Conservation (phyloP, 2,329 filamentous ascomycete genomes). For the Hypoxylon sp. region DNA sequence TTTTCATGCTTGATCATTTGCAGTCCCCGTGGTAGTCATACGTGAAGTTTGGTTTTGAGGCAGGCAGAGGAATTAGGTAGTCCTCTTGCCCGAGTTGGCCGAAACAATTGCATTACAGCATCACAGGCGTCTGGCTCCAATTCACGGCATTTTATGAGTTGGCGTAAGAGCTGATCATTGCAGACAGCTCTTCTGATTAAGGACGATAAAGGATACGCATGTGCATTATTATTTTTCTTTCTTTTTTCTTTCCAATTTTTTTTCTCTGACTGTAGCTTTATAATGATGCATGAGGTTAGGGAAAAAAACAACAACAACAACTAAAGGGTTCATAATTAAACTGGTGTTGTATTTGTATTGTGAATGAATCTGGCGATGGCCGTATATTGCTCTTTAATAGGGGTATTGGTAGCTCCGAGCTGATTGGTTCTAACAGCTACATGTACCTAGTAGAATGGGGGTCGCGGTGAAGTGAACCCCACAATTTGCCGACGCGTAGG, state of each 20-base stretch:
- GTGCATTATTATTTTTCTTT: too few relatives aligned
- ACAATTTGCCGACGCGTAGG: too few relatives aligned
- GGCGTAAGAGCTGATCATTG: neutral
- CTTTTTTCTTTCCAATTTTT: too few relatives aligned
- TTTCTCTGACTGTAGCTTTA: constrained; percentile 2
- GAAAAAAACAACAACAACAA: too few relatives aligned
- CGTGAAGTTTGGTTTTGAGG: constrained; percentile 53
- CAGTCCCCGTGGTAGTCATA: constrained; percentile 51
- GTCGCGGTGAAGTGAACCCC: too few relatives aligned
- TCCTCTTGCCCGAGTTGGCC: constrained; percentile 57
- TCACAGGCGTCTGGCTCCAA: neutral
- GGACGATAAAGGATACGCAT: constrained; percentile 22
- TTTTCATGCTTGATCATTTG: constrained; percentile 62
- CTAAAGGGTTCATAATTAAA: neutral
- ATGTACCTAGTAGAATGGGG: too few relatives aligned
- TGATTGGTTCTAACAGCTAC: too few relatives aligned
- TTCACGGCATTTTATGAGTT: constrained; percentile 23
- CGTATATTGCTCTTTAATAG: neutral
- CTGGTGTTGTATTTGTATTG: neutral
- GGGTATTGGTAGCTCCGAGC: too few relatives aligned
- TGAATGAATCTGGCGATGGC: neutral
- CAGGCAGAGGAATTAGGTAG: constrained; percentile 65
- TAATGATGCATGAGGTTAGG: neutral
- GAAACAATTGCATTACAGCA: neutral
- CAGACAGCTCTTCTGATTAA: constrained; percentile 7